Evolutionary conservation across 345 rosid species (phyloP), one percentile per base, ranked within the genome.

Genomic region (Psidium guajava): DNA sequence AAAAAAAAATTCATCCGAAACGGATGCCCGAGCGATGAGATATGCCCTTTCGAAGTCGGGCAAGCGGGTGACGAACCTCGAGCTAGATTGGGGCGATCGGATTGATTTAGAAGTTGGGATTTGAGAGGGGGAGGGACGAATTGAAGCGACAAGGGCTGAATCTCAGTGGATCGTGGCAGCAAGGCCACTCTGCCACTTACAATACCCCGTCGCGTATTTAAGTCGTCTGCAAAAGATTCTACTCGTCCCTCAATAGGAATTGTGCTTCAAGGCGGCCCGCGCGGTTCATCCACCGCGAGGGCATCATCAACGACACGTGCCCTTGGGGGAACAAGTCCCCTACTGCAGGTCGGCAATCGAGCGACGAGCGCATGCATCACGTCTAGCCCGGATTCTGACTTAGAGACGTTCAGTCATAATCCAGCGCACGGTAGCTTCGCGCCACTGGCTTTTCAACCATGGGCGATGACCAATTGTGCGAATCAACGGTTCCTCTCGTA

Each of bases 231-330:
- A 55, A 32, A 83, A 59, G 85, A 83, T 83, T 83, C 85, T 57
- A 83, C 85, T 13, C 75, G 54, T 27, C 32, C 22, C 54, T 58
- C 75, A 47, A 64, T 83, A 24, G 69, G 2, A 83, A 83, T 53
- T 83, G 52, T 21, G 50, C n/a, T 83, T 83, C 84, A 83, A 83
- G 84, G 69, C 27, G 84, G 69, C 69, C 84, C 49, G 0, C 74
- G 27, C 82, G 54, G 77, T 84, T 61, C 84, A n/a, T 56, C 61
- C 61, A 56, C 27, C 61, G 61, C 27, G 13, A 1, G 83, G 42
- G 81, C 75, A 73, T 85, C 28, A 50, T 83, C 69, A 85, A 73
- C 69, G 82, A 75, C 86, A 73, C 69, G 86, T 85, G 86, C 86
- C 85, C 54, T 27, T 61, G 58, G 85, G 85, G 82, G 54, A 77